Evolutionary conservation across 805 yeast species (phyloP), one percentile per base, ranked within the genome.

Genomic region (Candida chauliodis): DNA sequence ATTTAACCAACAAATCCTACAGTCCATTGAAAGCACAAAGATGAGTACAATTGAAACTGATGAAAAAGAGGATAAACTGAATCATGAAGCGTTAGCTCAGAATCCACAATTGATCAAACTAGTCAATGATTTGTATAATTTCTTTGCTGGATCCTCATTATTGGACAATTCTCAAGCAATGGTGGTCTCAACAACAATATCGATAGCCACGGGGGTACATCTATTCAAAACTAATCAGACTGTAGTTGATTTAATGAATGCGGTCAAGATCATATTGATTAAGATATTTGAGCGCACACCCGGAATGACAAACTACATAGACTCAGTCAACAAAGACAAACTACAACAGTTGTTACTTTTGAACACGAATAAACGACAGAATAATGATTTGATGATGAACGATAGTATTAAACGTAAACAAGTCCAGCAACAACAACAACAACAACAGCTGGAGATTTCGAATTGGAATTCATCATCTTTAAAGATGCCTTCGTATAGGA

Each of bases 151-250:
- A n/a, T 50, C 58, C 17, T 51, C 63, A 7, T 51, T 49, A 11
- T 54, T 55, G 13, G 68, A 60, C 25, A 64, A 61, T 28, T 59
- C 69, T 2, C 51, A 50, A 37, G 58, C 60, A 21, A 61, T 55
- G 17, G 47, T 63, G 19, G 43, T 56, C 8, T 63, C 71, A 1
- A 61, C 70, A 1, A 58, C 70, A 6, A 62, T 66, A 1, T 55
- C 63, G 2, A 55, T 63, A 3, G 59, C 73, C 4, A 57, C 60
- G n/a, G 68, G 69, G 8, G n/a, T 17, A 6, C 18, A 33, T 33
- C 14, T 4, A 13, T 19, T 9, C 10, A 33, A 38, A 24, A 32
- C 31, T 28, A 33, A 13, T 20, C 28, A 53, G 9, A 43, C 54
- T 3, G 36, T 59, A 17, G 41, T 52, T 1, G 48, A 55, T 5